Conservation (phyloP, 371 early-diverging fungal species). For the Smittium culicis region DNA sequence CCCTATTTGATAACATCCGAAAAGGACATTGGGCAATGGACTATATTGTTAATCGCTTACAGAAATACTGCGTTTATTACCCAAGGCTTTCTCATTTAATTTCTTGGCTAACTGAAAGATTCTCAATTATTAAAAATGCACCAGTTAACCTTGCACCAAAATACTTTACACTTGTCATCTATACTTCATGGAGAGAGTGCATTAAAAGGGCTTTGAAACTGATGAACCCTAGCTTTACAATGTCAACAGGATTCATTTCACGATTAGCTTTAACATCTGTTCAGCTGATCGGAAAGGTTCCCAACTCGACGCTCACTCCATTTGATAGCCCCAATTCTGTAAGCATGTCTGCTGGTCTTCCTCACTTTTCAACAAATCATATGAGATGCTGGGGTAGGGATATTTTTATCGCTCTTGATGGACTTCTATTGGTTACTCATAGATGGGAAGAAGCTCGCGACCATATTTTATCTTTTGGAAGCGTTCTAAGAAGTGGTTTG, state of each 20-base stretch:
- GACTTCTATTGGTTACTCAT: slow-evolving; percentile 69
- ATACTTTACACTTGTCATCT: slow-evolving; percentile 73
- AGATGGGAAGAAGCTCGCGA: slow-evolving; percentile 60
- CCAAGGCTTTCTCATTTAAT: slow-evolving; percentile 37
- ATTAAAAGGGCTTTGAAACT: slow-evolving; percentile 40
- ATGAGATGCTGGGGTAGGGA: slow-evolving; percentile 98
- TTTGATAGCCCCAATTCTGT: slow-evolving; percentile 29
- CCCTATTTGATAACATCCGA: slow-evolving; percentile 76
- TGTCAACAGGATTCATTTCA: slow-evolving; percentile 50
- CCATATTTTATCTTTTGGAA: slow-evolving; percentile 81
- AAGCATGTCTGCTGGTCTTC: slow-evolving; percentile 84
- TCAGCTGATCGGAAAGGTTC: slow-evolving; percentile 64
- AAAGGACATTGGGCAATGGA: slow-evolving; percentile 85
- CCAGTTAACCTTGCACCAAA: slow-evolving; percentile 80
- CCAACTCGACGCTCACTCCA: slow-evolving; percentile 68
- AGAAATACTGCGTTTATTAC: slow-evolving; percentile 36
- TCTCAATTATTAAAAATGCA: slow-evolving; percentile 45
- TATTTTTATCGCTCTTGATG: slow-evolving; percentile 80
- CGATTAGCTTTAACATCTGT: slow-evolving; percentile 60
- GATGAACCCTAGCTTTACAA: slow-evolving; percentile 45
- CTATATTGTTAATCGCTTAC: slow-evolving; percentile 59
- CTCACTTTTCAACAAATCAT: slow-evolving; percentile 83
- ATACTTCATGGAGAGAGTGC: slow-evolving; percentile 59
- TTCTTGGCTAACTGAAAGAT: slow-evolving; percentile 62
- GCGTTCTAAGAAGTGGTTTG: slow-evolving; percentile 75